Conservation (phyloP, 2,329 filamentous ascomycete genomes). For the Diaporthe helianthi region DNA sequence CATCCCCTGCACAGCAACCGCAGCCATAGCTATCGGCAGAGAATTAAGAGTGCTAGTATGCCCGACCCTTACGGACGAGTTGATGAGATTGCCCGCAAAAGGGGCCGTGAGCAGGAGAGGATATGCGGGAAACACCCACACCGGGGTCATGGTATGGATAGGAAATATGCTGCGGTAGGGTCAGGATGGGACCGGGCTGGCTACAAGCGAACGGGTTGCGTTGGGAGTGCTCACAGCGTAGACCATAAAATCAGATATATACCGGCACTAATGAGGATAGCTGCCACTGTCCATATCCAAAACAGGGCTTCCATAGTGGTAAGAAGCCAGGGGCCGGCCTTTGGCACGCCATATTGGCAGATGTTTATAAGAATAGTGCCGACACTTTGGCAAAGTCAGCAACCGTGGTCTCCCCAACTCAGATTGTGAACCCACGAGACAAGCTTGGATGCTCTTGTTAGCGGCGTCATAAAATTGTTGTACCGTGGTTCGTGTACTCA, state of each 20-base stretch:
- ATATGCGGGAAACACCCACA: constrained; percentile 89
- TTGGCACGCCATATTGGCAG: constrained; percentile 75
- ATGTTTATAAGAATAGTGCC: constrained; percentile 81
- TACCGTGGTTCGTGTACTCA: constrained; percentile 45
- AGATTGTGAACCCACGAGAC: constrained; percentile 48
- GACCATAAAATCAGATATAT: constrained; percentile 79
- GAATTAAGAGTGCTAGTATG: constrained; percentile 46
- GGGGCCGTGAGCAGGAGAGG: constrained; percentile 79
- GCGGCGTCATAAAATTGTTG: background rate
- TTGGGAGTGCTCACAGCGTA: constrained; percentile 52
- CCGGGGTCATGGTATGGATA: constrained; percentile 84
- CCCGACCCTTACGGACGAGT: constrained; percentile 44
- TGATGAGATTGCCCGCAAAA: constrained; percentile 67
- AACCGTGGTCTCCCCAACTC: constrained; percentile 57
- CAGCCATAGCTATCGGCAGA: constrained; percentile 55
- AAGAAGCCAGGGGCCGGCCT: constrained; percentile 68
- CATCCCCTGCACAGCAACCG: constrained; percentile 60
- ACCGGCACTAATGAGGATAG: constrained; percentile 70
- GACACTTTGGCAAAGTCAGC: constrained; percentile 58
- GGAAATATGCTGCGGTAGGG: constrained; percentile 55
- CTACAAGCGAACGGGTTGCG: constrained; percentile 1
- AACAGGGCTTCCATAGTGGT: constrained; percentile 69
- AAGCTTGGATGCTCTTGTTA: constrained; percentile 44
- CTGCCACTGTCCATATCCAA: constrained; percentile 75
- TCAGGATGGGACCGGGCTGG: background rate